Evolutionary conservation across 2,329 filamentous ascomycete genomes (phyloP).

Genomic region (Ceratocystis cubensis): DNA sequence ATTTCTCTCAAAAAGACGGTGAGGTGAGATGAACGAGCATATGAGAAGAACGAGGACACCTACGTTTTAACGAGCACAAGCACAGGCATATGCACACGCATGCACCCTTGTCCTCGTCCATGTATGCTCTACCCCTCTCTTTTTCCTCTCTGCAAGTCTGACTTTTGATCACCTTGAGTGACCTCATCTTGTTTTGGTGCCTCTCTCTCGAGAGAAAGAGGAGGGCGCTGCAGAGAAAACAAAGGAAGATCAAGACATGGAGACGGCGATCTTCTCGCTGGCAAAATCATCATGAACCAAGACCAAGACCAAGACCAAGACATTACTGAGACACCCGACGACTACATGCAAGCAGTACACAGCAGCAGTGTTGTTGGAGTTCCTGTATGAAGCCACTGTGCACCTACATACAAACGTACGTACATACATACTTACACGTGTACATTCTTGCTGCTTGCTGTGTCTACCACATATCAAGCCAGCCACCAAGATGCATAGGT

Average conservation of each 20-base stretch:
- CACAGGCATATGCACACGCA: neutral
- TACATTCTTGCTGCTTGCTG: neutral
- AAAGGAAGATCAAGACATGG: neutral
- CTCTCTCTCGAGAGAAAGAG: neutral
- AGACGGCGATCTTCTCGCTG: neutral
- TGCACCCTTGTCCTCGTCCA: neutral
- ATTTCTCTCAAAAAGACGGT: no score
- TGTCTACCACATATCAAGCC: no score
- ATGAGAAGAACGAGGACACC: no score
- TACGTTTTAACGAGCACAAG: neutral
- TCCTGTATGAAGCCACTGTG: neutral
- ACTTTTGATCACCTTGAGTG: neutral
- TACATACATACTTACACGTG: neutral
- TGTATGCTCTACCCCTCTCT: neutral
- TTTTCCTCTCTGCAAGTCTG: neutral
- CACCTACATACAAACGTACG: neutral
- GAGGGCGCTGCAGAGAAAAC: neutral
- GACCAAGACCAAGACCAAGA: no score
- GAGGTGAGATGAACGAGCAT: no score
- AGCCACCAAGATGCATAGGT: no score
- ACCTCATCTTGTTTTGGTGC: neutral
- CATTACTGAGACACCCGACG: no score
- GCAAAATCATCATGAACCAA: no score
- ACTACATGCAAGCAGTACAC: no score
- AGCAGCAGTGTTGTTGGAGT: slow-evolving; percentile 1